Conservation (phyloP, 129 eudicot genomes). For the Escallonia rubra region DNA sequence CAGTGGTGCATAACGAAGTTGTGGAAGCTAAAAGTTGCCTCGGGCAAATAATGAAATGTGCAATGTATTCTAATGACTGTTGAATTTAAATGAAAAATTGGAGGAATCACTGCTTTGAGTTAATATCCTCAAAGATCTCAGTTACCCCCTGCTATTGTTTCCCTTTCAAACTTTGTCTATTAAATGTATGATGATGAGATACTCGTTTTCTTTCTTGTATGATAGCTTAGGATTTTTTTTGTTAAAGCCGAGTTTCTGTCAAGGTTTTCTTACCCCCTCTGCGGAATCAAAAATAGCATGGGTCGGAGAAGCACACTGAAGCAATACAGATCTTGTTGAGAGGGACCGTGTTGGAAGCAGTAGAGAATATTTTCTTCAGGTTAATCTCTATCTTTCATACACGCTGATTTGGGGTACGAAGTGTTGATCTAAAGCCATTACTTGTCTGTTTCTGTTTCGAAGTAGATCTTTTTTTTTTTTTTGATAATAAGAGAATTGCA, state of each 20-base stretch:
- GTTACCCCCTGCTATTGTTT: constrained; percentile 8
- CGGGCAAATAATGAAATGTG: constrained; percentile 13
- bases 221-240: neutral
- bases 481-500: too few species aligned
- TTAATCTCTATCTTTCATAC: too few species aligned
- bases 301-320: too few species aligned
- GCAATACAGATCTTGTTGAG: too few species aligned
- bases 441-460: too few species aligned
- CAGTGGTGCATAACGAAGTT: constrained; percentile 52
- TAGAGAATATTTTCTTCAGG: too few species aligned
- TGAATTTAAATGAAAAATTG: neutral
- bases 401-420: too few species aligned
- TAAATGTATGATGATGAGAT: constrained; percentile 21
- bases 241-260: neutral
- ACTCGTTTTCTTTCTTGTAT: neutral
- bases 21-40: neutral
- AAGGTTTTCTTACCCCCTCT: too few species aligned
- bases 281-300: too few species aligned
- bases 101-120: constrained; percentile 11
- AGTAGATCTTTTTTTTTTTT: too few species aligned
- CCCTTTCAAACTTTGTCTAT: constrained; percentile 1
- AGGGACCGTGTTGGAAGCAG: too few species aligned
- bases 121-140: constrained; percentile 9
- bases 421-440: too few species aligned
- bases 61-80: constrained; percentile 20